A percentile compares a stretch with the other conserved stretches of the same genome.
Evolutionary conservation across 768 basidiomycete genomes (phyloP).

Genomic region (Agrocybe chaxingu): DNA sequence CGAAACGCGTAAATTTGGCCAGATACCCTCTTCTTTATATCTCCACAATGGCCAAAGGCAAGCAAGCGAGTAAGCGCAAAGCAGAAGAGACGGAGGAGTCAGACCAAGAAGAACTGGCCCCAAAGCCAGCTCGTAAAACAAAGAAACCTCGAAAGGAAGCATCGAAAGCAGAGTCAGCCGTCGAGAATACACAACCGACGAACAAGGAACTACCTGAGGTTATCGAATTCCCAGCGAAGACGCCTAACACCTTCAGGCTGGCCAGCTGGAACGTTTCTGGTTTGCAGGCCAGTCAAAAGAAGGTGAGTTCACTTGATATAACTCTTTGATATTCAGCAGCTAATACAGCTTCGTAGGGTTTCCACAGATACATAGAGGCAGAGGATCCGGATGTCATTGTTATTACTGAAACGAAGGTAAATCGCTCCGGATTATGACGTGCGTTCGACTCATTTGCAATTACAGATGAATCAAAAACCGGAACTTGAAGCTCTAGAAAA

Average conservation of each 20-base stretch:
- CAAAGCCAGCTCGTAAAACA: constrained; percentile 12
- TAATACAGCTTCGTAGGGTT: constrained; percentile 47
- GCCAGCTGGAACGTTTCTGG: constrained; percentile 83
- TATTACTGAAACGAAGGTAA: constrained; percentile 83
- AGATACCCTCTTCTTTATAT: no score
- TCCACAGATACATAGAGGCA: constrained; percentile 77
- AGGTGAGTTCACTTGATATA: constrained; percentile 39
- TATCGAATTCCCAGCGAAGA: constrained; percentile 54
- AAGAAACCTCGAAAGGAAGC: constrained; percentile 21
- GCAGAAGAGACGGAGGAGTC: constrained; percentile 18
- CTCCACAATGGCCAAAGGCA: no score
- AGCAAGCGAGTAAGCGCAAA: constrained; percentile 23
- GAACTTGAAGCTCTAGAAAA: no score
- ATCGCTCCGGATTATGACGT: background rate
- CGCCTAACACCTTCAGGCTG: constrained; percentile 47
- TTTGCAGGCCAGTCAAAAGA: constrained; percentile 70
- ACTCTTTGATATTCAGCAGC: background rate
- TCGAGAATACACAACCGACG: constrained; percentile 56
- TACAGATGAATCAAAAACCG: no score
- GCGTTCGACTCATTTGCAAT: background rate
- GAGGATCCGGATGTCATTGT: constrained; percentile 85
- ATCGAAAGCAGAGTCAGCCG: background rate
- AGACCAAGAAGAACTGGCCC: constrained; percentile 22
- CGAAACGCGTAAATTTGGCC: no score
- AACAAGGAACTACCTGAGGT: constrained; percentile 69